Evolutionary conservation across 2,329 filamentous ascomycete species (phyloP).

Genomic region (Colletotrichum filicis): DNA sequence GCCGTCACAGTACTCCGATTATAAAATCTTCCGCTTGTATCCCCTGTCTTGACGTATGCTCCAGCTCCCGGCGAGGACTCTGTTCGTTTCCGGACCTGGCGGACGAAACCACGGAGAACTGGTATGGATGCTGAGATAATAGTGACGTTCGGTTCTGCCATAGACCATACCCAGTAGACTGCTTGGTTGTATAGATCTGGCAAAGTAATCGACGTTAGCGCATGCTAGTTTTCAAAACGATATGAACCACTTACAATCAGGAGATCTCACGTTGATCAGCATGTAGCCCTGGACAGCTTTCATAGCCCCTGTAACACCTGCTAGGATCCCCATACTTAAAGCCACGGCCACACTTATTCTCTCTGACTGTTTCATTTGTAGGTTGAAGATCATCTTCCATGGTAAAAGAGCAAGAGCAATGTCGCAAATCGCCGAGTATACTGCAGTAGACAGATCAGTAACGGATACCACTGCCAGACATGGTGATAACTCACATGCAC

Average conservation of each 20-base stretch:
- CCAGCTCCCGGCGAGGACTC: background rate
- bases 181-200: conserved; percentile 15
- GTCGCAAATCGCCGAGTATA: conserved; percentile 20
- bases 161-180: conserved; percentile 37
- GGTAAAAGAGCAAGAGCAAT: conserved; percentile 22
- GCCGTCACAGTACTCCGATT: conserved; percentile 5
- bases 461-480: background rate
- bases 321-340: conserved; percentile 44
- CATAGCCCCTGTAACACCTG: conserved; percentile 35
- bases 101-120: conserved; percentile 40
- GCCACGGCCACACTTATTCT: conserved; percentile 42
- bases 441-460: background rate
- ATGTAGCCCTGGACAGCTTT: conserved; percentile 34
- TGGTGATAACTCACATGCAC: background rate
- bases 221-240: background rate
- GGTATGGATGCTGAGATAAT: conserved; percentile 46
- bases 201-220: too few species aligned
- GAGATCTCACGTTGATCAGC: conserved; percentile 31
- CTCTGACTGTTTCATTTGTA: conserved; percentile 43
- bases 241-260: conserved; percentile 28
- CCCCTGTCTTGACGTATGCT: conserved; percentile 11
- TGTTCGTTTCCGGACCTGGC: conserved; percentile 15
- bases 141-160: conserved; percentile 43
- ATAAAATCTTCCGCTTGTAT: conserved; percentile 13
- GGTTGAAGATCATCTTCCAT: conserved; percentile 36